phyloP scores from a whole-genome alignment of 768 basidiomycete species.

The Ramaria sp. region DNA sequence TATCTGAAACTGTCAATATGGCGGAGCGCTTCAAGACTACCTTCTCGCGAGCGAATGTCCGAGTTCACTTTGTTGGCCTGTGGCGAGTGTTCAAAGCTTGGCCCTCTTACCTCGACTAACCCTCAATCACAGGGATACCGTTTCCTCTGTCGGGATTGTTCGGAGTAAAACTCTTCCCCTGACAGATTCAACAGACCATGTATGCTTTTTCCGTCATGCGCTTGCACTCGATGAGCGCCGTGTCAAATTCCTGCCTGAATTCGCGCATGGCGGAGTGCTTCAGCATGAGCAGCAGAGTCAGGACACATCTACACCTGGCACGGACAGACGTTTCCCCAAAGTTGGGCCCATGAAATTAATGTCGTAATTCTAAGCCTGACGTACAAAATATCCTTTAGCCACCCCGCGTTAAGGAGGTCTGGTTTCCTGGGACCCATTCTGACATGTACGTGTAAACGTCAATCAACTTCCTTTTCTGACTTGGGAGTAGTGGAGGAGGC shows the following conservation, averaged over 20 bases:
- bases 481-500: slow-evolving; percentile 14
- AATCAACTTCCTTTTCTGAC: neutral
- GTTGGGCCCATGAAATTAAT: too few species aligned
- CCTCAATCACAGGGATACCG: slow-evolving; percentile 29
- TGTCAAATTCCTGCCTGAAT: slow-evolving; percentile 38
- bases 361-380: too few species aligned
- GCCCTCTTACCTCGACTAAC: too few species aligned
- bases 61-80: slow-evolving; percentile 34
- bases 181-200: slow-evolving; percentile 21
- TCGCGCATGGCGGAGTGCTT: slow-evolving; percentile 19
- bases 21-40: slow-evolving; percentile 23
- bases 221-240: too few species aligned
- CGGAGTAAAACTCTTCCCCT: slow-evolving; percentile 24
- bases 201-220: slow-evolving; percentile 36
- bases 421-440: slow-evolving; percentile 31
- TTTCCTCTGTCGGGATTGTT: slow-evolving; percentile 32
- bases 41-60: slow-evolving; percentile 24
- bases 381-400: too few species aligned
- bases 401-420: slow-evolving; percentile 29
- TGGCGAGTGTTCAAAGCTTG: slow-evolving; percentile 19
- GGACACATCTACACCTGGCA: too few species aligned
- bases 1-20: neutral
- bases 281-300: too few species aligned
- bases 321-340: too few species aligned
- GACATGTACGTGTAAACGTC: slow-evolving; percentile 23